Evolutionary conservation across 2,329 filamentous ascomycete genomes (phyloP), one percentile per base, ranked within the genome.

Genomic region (Xylariales sp.): DNA sequence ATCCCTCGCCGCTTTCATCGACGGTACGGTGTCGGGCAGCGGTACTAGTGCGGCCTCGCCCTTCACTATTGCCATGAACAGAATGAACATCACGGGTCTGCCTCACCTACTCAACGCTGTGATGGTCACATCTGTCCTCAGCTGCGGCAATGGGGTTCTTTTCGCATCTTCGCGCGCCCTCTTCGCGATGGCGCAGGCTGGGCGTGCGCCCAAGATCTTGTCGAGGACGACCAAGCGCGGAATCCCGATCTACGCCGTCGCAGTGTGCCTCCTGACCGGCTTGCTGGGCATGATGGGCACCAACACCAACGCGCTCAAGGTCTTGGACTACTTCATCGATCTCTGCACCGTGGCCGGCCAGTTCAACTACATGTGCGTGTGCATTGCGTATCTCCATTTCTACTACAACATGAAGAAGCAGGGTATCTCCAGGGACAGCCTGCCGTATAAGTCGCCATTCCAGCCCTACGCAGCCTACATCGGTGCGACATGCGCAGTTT

Each of bases 21-120:
- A 61, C 6, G 63, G 69, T 4, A 66, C 63, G 23, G 66, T 67
- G 21, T 69, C 70, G 1, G 72, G 72, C 18, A 74, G 74, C 6
- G 55, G 53, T n/a, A 72, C 66, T 5, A 77, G 75, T 7, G 72
- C 72, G 10, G 74, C 75, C 1, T 81, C 77, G 19, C 39, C 34
- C 5, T 41, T 55, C 57, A 37, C 67, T 38, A 67, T 67, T 38
- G 64, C 63, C 0, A 59, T 61, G 25, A 55, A 52, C 8, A 52
- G 56, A 13, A 59, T 63, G 1, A 55, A 57, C 3, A 59, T 67
- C 31, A 54, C 59, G 12, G 53, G 58, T 5, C 48, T 67, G 13
- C 62, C 64, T 5, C 51, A 55, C 8, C 52, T 67, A 17, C 61
- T 66, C 48, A 68, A 66, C 34, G 63, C 54, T 2, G 56, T 63